Base-by-base conservation (phyloP, 495 filamentous ascomycete species). In the Acidiella bohemica region DNA sequence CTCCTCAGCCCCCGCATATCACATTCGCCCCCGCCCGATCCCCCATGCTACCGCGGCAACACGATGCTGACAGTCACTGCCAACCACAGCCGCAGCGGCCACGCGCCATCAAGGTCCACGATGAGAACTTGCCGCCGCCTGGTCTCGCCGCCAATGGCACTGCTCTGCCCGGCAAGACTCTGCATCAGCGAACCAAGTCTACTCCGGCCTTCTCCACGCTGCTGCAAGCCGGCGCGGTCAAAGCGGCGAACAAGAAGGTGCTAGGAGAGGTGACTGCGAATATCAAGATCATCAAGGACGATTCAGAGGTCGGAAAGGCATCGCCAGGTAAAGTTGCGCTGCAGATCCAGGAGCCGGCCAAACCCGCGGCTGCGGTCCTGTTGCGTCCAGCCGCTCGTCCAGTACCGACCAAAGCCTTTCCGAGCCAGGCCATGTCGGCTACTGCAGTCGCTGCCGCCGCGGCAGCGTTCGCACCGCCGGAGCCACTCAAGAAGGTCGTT, bases 221-320 rank as follows among this genome's bases (percentile, higher is more conserved):
- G 40, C 40, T 64, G 46, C 64, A 72, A 32, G 68, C 65, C 14
- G 71, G 67, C 36, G 69, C 68, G 21, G 57, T 79, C 36, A 88
- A 81, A 59, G 72, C 72, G 36, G 72, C 68, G 28, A 65, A 77
- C 18, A 84, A 84, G 62, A 73, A 84, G 44, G 81, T 73, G 12
- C 84, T 90, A 58, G 80, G 71, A 12, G 86, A 94, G 54, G 67
- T 86, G 25, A 88, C 77, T 68, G 86, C 84, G 55, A 79, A 68
- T 12, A 57, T 64, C 21, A 78, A 76, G 50, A 50, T 62, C 18
- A 50, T 67, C 10, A 41, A 68, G 42, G 62, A 66, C 55, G 76
- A 77, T 46, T 63, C 62, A 14, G 58, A 57, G 17, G 45, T 71
- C 39, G 66, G 57, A 32, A 81, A 78, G 57, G 60, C 53, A 9